Evolutionary conservation across 2,329 filamentous ascomycete genomes (phyloP).

Genomic region (Ascochyta koolunga): DNA sequence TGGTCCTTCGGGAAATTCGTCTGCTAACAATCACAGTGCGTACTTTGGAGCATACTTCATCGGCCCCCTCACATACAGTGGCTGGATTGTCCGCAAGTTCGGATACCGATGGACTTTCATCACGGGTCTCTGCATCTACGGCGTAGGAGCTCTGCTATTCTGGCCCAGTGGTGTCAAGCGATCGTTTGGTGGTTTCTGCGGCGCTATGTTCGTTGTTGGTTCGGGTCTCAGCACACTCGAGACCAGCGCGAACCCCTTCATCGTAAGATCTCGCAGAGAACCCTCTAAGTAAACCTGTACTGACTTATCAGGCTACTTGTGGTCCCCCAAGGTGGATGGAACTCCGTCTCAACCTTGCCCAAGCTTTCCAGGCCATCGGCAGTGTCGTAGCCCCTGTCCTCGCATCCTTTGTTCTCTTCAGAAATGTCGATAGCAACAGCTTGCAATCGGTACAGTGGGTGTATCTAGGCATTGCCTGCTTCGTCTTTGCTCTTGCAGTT

Average conservation of each 20-base stretch:
- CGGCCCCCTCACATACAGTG: slow-evolving; percentile 70
- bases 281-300: not conserved
- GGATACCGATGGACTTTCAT: slow-evolving; percentile 67
- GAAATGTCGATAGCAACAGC: slow-evolving; percentile 51
- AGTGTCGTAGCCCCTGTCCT: slow-evolving; percentile 63
- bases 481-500: slow-evolving; percentile 63
- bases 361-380: slow-evolving; percentile 65
- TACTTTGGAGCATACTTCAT: slow-evolving; percentile 76
- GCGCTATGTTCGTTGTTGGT: slow-evolving; percentile 67
- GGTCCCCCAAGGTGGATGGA: slow-evolving; percentile 65
- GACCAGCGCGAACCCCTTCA: slow-evolving; percentile 60
- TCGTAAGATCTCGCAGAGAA: not conserved
- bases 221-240: slow-evolving; percentile 64
- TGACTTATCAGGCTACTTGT: slow-evolving; percentile 54
- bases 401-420: slow-evolving; percentile 64
- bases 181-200: slow-evolving; percentile 63
- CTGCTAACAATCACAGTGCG: slow-evolving; percentile 40
- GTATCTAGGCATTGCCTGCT: slow-evolving; percentile 66
- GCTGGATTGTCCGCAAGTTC: slow-evolving; percentile 60
- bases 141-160: slow-evolving; percentile 64
- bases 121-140: slow-evolving; percentile 64
- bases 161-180: slow-evolving; percentile 67
- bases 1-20: slow-evolving; percentile 36
- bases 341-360: slow-evolving; percentile 63
- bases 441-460: slow-evolving; percentile 53